Evolutionary conservation across 1,284 basidiomycete genomes (phyloP).

Genomic region (Kwoniella shivajii): DNA sequence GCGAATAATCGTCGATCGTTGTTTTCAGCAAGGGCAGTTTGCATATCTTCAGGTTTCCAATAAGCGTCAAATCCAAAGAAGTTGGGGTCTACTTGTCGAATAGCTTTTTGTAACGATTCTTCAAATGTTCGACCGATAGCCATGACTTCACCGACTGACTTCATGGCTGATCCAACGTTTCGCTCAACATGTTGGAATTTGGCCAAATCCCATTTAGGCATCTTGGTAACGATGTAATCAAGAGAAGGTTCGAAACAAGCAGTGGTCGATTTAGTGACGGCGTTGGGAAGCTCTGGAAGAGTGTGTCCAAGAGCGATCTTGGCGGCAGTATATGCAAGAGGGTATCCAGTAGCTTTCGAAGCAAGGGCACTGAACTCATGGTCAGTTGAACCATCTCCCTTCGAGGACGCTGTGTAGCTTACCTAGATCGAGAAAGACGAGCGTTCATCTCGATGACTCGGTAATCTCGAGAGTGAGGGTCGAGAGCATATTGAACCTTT

Average conservation of each 20-base stretch:
- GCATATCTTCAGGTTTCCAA: slow-evolving; percentile 77
- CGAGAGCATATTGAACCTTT: slow-evolving; percentile 98
- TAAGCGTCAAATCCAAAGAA: slow-evolving; percentile 64
- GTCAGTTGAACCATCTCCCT: slow-evolving; percentile 66
- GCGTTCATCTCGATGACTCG: slow-evolving; percentile 98
- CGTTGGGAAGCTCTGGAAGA: slow-evolving; percentile 95
- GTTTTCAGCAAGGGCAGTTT: slow-evolving; percentile 66
- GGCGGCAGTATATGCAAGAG: slow-evolving; percentile 97
- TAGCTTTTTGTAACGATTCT: slow-evolving; percentile 97
- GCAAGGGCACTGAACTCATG: slow-evolving; percentile 72
- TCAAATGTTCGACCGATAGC: slow-evolving; percentile 99
- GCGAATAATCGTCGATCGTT: slow-evolving; percentile 93
- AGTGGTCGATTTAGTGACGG: slow-evolving; percentile 98
- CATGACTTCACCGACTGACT: slow-evolving; percentile 99
- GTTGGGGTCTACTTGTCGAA: slow-evolving; percentile 93
- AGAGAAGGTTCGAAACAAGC: slow-evolving; percentile 99
- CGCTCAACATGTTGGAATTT: slow-evolving; percentile 97
- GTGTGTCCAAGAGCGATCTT: slow-evolving; percentile 99
- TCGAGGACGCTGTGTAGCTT: slow-evolving; percentile 26
- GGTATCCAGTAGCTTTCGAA: slow-evolving; percentile 98
- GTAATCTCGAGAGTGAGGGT: slow-evolving; percentile 90
- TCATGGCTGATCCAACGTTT: slow-evolving; percentile 96
- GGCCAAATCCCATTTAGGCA: slow-evolving; percentile 99
- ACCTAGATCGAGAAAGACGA: slow-evolving; percentile 66
- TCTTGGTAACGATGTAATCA: slow-evolving; percentile 99